These are phyloP conservation scores for Saccharomycopsis schoenii DNA, from an alignment of 805 yeast genomes.

Conservation along the genomic window DNA sequence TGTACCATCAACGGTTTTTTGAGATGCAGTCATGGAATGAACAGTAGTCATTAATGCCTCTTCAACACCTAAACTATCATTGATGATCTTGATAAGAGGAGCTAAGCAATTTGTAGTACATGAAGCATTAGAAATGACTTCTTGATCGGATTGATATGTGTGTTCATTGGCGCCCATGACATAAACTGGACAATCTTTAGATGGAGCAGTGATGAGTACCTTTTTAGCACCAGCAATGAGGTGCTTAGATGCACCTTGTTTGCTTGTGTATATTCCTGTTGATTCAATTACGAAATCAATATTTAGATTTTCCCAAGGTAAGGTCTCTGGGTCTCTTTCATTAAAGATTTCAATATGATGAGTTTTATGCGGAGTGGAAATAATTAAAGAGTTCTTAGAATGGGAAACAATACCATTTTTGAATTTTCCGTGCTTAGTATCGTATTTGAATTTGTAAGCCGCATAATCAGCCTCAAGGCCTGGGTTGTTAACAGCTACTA, in stretches of 20 bases:
- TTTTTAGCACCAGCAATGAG: slow-evolving; percentile 67
- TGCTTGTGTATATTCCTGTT: slow-evolving; percentile 62
- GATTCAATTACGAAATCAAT: slow-evolving; percentile 61
- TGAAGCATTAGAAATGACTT: slow-evolving; percentile 59
- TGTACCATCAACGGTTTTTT: slow-evolving; percentile 69
- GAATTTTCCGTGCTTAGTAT: slow-evolving; percentile 85
- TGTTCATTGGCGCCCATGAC: slow-evolving; percentile 62
- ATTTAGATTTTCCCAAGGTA: slow-evolving; percentile 58
- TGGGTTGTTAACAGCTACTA: slow-evolving; percentile 87
- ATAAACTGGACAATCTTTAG: slow-evolving; percentile 64
- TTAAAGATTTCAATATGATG: slow-evolving; percentile 40
- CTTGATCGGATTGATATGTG: slow-evolving; percentile 45
- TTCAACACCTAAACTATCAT: slow-evolving; percentile 57
- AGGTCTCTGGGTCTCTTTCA: slow-evolving; percentile 57
- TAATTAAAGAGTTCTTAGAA: slow-evolving; percentile 49
- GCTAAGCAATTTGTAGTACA: slow-evolving; percentile 71
- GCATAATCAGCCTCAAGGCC: slow-evolving; percentile 86
- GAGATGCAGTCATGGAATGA: slow-evolving; percentile 64
- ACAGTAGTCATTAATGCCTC: slow-evolving; percentile 73
- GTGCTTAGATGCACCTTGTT: slow-evolving; percentile 59
- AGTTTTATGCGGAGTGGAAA: slow-evolving; percentile 40
- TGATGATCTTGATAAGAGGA: slow-evolving; percentile 60
- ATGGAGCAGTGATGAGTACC: slow-evolving; percentile 65
- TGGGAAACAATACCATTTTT: slow-evolving; percentile 53
- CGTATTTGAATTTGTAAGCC: slow-evolving; percentile 92